Conservation (phyloP, 495 filamentous ascomycete species). For the Trichoderma asperelloides region DNA sequence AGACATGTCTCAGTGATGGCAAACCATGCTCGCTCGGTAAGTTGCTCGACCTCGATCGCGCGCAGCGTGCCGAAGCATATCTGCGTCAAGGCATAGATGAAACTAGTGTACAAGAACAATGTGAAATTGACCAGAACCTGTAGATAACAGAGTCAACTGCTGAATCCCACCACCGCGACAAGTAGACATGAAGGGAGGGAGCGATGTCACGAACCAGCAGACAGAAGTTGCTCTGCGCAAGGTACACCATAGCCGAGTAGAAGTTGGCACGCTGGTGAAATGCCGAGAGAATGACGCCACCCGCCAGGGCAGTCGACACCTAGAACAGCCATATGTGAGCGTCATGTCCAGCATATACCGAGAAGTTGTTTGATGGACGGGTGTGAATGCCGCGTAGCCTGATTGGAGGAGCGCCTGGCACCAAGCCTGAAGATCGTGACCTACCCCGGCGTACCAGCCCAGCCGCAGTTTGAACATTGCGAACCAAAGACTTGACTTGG, state of each 20-base stretch:
- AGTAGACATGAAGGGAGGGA: not conserved
- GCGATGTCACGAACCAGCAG: conserved; percentile 58
- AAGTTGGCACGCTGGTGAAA: conserved; percentile 94
- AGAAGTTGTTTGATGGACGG: not conserved
- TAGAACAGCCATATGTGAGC: conserved; percentile 19
- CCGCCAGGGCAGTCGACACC: conserved; percentile 71
- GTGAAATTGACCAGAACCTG: conserved; percentile 85
- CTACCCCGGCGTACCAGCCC: conserved; percentile 49
- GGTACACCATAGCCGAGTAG: conserved; percentile 92
- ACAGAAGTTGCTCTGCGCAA: conserved; percentile 90
- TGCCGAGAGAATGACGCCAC: conserved; percentile 74
- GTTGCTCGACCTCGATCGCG: conserved; percentile 88
- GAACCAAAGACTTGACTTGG: conserved; percentile 8
- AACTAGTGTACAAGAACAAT: conserved; percentile 62
- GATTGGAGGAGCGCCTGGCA: conserved; percentile 10
- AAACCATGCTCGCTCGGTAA: conserved; percentile 97
- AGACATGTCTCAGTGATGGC: conserved; percentile 93
- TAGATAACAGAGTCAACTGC: conserved; percentile 4
- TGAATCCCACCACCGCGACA: not conserved
- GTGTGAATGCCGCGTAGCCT: not conserved
- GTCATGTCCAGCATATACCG: not conserved
- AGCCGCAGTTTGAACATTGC: conserved; percentile 40
- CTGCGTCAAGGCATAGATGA: conserved; percentile 80
- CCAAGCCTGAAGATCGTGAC: conserved; percentile 16
- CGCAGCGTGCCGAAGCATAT: conserved; percentile 87